phyloP scores from a whole-genome alignment of 108 stramenopile genomes.

The Pseudonitzschia multiseries region DNA sequence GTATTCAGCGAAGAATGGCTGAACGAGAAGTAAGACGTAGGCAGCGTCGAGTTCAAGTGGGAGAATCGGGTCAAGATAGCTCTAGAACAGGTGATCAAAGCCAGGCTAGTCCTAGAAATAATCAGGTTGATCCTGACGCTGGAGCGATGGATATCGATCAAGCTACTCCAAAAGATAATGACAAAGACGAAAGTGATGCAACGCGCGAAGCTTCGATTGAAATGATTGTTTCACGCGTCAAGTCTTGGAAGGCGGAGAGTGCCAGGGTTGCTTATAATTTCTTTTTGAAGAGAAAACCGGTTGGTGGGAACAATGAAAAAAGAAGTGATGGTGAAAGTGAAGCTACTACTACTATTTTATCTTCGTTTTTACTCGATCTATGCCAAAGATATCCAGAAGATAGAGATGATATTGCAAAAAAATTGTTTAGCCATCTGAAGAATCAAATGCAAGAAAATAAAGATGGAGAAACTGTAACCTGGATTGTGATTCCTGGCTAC shows the following conservation, averaged over 20 bases:
- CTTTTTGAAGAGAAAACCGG: not conserved
- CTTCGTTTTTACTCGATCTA: conserved; percentile 69
- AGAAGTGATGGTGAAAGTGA: conserved; percentile 56
- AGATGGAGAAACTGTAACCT: conserved; percentile 2
- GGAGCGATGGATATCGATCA: conserved; percentile 22
- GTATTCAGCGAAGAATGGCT: conserved; percentile 34
- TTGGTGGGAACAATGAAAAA: conserved; percentile 1
- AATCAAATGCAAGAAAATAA: conserved; percentile 20
- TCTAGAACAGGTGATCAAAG: conserved; percentile 2
- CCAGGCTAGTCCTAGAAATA: conserved; percentile 8
- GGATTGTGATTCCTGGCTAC: conserved; percentile 12
- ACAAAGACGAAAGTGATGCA: not conserved
- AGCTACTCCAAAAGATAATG: not conserved
- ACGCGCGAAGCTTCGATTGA: conserved; percentile 20
- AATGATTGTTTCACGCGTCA: conserved; percentile 8
- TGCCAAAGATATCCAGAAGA: conserved; percentile 54
- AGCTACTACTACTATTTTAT: conserved; percentile 68
- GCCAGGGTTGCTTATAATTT: conserved; percentile 19
- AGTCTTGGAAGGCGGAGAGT: conserved; percentile 25
- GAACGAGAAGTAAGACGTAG: conserved; percentile 33
- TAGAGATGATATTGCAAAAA: conserved; percentile 36
- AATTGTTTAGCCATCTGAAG: conserved; percentile 45
- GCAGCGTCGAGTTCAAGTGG: conserved; percentile 15
- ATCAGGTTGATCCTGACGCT: conserved; percentile 6
- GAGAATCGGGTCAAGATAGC: conserved; percentile 1